Evolutionary conservation across 192 early-diverging fungal species (phyloP).

Genomic region (Coemansia sp.): DNA sequence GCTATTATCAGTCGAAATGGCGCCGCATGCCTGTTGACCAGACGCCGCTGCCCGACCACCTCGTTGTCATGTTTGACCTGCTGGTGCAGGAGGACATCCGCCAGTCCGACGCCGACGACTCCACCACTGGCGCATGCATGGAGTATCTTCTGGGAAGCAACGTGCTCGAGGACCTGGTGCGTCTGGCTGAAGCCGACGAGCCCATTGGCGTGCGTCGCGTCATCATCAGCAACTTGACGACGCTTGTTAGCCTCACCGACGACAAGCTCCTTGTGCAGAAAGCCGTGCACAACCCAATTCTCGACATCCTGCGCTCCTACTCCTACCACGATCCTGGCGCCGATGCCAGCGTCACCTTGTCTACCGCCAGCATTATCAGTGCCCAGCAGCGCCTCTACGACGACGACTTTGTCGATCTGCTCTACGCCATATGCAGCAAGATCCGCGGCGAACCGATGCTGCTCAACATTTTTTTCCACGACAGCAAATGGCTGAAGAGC

Average conservation of each 20-base stretch:
- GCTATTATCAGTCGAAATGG: conserved; percentile 50
- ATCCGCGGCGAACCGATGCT: conserved; percentile 52
- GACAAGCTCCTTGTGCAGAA: conserved; percentile 89
- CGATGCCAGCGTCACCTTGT: conserved; percentile 9
- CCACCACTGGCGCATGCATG: conserved; percentile 80
- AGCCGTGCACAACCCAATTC: conserved; percentile 82
- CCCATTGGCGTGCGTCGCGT: conserved; percentile 79
- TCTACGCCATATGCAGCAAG: conserved; percentile 55
- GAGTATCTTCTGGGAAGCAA: conserved; percentile 85
- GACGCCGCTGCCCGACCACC: conserved; percentile 73
- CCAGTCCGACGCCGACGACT: conserved; percentile 67
- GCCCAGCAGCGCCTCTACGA: conserved; percentile 29
- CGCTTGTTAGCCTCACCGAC: conserved; percentile 82
- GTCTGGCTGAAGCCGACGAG: conserved; percentile 72
- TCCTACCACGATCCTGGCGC: conserved; percentile 23
- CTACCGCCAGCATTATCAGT: conserved; percentile 22
- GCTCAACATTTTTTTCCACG: conserved; percentile 55
- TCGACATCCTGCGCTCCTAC: conserved; percentile 71
- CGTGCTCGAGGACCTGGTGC: conserved; percentile 78
- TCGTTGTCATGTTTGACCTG: conserved; percentile 83
- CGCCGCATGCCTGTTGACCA: conserved; percentile 58
- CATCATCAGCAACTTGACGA: conserved; percentile 74
- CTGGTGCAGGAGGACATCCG: conserved; percentile 81
- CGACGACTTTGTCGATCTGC: conserved; percentile 45
- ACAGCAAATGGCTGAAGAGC: conserved; percentile 46